A percentile compares a stretch with the other conserved stretches of the same genome.
phyloP scores from a whole-genome alignment of 2,329 filamentous ascomycete genomes.

The Triangularia verruculosa region DNA sequence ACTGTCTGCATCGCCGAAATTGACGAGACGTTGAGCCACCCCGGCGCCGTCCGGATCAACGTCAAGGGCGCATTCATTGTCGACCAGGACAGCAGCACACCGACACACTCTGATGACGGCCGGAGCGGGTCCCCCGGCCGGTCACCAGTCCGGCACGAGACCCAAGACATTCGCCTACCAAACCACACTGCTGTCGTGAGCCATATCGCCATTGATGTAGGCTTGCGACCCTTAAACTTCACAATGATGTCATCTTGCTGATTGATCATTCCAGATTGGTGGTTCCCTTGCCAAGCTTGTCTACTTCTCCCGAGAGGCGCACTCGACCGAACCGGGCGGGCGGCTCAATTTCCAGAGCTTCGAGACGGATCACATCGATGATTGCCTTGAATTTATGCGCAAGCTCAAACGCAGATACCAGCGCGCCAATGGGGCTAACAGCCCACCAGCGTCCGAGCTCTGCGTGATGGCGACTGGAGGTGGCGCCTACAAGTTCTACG shows the following conservation, averaged over 20 bases:
- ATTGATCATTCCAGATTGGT: conserved; percentile 65
- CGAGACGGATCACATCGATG: conserved; percentile 90
- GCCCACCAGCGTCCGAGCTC: conserved; percentile 52
- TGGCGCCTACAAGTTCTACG: conserved; percentile 95
- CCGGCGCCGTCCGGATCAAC: conserved; percentile 84
- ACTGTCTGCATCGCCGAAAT: conserved; percentile 51
- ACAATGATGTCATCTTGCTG: conserved; percentile 26
- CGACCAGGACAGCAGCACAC: conserved; percentile 66
- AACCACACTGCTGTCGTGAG: conserved; percentile 94
- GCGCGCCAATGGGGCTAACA: conserved; percentile 65
- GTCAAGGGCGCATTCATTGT: conserved; percentile 96
- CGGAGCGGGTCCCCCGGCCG: conserved; percentile 47
- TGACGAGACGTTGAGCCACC: conserved; percentile 58
- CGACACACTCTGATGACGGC: conserved; percentile 42
- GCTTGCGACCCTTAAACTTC: conserved; percentile 32
- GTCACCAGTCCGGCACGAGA: conserved; percentile 60
- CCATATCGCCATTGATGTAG: conserved; percentile 93
- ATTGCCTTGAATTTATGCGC: conserved; percentile 89
- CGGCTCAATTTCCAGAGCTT: conserved; percentile 94
- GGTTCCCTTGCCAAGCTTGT: conserved; percentile 95
- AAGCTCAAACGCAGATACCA: conserved; percentile 80
- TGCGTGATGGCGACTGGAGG: conserved; percentile 96
- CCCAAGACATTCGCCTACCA: conserved; percentile 90
- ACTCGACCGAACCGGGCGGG: conserved; percentile 76
- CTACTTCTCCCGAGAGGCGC: conserved; percentile 88